Percentiles rank a stretch among this genome's conserved stretches.
Conservation (phyloP, 495 filamentous ascomycete genomes). For the Tuber aestivum region DNA sequence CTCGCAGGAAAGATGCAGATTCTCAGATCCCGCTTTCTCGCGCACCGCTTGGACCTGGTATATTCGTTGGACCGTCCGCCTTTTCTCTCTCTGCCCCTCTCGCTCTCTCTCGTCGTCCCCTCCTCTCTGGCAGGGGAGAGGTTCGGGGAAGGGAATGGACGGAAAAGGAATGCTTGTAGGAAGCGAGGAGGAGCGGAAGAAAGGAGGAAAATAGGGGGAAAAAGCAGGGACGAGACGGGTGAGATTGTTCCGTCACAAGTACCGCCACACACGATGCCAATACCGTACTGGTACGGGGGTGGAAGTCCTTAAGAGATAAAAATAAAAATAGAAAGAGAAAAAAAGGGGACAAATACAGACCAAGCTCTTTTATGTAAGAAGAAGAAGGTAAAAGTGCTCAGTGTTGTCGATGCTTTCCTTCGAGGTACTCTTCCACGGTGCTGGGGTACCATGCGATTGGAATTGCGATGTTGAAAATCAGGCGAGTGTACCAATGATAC, state of each 20-base stretch:
- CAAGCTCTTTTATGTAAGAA: not conserved
- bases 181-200: conserved; percentile 1
- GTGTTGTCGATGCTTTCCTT: not conserved
- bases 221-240: not conserved
- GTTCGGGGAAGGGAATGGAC: not conserved
- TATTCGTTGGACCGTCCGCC: not conserved
- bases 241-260: not conserved
- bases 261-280: not conserved
- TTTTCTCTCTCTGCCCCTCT: not conserved
- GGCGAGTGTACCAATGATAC: not conserved
- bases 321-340: not conserved
- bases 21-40: conserved; percentile 4
- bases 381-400: not conserved
- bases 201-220: not conserved
- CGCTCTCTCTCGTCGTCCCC: not conserved
- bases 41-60: not conserved
- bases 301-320: too few species aligned
- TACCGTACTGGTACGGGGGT: not conserved
- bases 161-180: not conserved
- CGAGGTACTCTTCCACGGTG: not conserved
- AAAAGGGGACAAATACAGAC: not conserved
- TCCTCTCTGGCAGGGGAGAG: not conserved
- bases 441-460: not conserved
- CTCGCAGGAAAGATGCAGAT: too few species aligned
- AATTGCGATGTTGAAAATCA: not conserved